Conservation (phyloP, 345 rosid genomes). For the Abelmoschus esculentus region DNA sequence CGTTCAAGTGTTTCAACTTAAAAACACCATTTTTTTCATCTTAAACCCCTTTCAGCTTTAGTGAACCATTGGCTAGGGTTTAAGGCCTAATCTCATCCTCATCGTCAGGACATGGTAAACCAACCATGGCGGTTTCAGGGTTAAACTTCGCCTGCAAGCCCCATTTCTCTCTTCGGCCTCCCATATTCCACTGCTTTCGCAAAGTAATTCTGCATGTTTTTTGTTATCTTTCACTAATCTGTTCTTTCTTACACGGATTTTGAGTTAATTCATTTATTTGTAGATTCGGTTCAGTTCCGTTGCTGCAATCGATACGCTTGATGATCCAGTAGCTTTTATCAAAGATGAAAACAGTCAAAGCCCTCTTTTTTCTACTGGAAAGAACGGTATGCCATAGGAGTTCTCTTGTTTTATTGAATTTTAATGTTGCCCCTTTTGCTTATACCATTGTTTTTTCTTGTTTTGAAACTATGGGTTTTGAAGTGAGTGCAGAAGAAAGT, state of each 20-base stretch:
- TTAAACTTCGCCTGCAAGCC: conserved; percentile 39
- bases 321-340: conserved; percentile 34
- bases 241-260: background rate
- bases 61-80: conserved; percentile 18
- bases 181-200: conserved; percentile 31
- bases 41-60: conserved; percentile 25
- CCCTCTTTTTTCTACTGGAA: conserved; percentile 11
- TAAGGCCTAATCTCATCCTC: conserved; percentile 20
- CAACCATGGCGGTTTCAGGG: conserved; percentile 46
- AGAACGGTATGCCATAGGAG: conserved; percentile 15
- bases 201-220: conserved; percentile 26
- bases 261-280: background rate
- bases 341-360: conserved; percentile 14
- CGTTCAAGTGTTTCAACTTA: too few species aligned
- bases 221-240: background rate
- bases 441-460: background rate
- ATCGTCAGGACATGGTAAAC: conserved; percentile 25
- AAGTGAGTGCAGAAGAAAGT: conserved; percentile 21
- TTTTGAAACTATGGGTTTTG: conserved; percentile 3
- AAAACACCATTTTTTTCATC: too few species aligned
- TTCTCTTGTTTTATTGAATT: background rate
- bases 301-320: conserved; percentile 34
- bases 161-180: conserved; percentile 32
- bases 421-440: background rate
- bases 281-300: conserved; percentile 37